Evolutionary conservation across 2,329 filamentous ascomycete species (phyloP).

Genomic region (Pseudopithomyces maydicus): DNA sequence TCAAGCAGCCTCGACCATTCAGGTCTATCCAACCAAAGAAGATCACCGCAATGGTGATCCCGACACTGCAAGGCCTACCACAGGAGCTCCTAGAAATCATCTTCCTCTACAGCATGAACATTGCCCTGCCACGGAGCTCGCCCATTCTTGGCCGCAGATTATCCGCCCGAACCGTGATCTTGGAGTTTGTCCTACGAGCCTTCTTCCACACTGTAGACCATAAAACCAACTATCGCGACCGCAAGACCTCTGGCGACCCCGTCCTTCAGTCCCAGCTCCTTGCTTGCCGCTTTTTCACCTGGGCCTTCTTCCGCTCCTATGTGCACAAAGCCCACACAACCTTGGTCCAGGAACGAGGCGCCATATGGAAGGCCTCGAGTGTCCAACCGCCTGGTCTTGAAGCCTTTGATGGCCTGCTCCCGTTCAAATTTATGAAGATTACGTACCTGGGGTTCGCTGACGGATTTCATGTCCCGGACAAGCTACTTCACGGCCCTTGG

Average conservation of each 20-base stretch:
- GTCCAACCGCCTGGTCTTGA: constrained; percentile 28
- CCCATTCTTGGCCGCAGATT: constrained; percentile 37
- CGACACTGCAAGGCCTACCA: constrained; percentile 40
- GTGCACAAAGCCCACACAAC: constrained; percentile 36
- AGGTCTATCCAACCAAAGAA: constrained; percentile 22
- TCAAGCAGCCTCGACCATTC: constrained; percentile 13
- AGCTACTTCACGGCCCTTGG: constrained; percentile 44
- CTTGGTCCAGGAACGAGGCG: constrained; percentile 32
- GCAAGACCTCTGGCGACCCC: constrained; percentile 24
- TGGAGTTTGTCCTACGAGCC: constrained; percentile 37
- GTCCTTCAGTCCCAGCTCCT: constrained; percentile 35
- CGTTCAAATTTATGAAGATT: constrained; percentile 37
- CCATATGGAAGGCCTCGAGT: constrained; percentile 36
- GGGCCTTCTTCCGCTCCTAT: constrained; percentile 41
- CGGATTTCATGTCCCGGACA: constrained; percentile 40
- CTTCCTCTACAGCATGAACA: constrained; percentile 44
- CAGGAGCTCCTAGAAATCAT: constrained; percentile 43
- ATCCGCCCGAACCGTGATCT: constrained; percentile 30
- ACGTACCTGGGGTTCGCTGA: constrained; percentile 38
- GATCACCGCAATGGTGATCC: constrained; percentile 27
- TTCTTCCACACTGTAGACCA: constrained; percentile 44
- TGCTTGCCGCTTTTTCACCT: constrained; percentile 42
- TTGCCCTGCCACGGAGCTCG: constrained; percentile 36
- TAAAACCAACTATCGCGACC: constrained; percentile 27
- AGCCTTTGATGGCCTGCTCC: constrained; percentile 36